phyloP scores from a whole-genome alignment of 768 basidiomycete species.

The Lactarius hatsudake region DNA sequence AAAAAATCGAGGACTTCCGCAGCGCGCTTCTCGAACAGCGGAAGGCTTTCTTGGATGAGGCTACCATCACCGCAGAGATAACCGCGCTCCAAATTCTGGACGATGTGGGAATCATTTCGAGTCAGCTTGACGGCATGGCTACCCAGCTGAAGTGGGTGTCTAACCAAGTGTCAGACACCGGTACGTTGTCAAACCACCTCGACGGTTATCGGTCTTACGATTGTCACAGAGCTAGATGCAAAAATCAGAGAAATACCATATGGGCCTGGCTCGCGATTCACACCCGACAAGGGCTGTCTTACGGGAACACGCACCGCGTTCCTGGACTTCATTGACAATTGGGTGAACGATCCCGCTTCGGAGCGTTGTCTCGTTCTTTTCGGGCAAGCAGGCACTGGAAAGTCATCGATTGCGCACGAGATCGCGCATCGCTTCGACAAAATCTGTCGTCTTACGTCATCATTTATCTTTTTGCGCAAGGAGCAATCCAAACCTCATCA shows the following conservation, averaged over 20 bases:
- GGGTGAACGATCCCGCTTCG: neutral
- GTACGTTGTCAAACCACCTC: neutral
- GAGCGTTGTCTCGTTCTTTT: neutral
- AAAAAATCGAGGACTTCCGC: no score
- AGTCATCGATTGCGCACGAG: neutral
- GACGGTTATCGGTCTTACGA: neutral
- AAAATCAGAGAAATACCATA: neutral
- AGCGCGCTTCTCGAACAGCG: no score
- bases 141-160: neutral
- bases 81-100: neutral
- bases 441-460: neutral
- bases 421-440: neutral
- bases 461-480: neutral
- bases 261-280: neutral
- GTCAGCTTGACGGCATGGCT: neutral
- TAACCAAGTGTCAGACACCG: neutral
- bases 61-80: no score
- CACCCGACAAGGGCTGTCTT: neutral
- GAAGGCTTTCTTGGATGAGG: no score
- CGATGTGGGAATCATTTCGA: neutral
- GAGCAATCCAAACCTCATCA: conserved; percentile 2
- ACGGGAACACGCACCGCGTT: neutral
- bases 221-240: neutral
- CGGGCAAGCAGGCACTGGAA: neutral
- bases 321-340: neutral